Base-by-base conservation (phyloP, 2,329 filamentous ascomycete genomes). In the Fusarium haematococcum region DNA sequence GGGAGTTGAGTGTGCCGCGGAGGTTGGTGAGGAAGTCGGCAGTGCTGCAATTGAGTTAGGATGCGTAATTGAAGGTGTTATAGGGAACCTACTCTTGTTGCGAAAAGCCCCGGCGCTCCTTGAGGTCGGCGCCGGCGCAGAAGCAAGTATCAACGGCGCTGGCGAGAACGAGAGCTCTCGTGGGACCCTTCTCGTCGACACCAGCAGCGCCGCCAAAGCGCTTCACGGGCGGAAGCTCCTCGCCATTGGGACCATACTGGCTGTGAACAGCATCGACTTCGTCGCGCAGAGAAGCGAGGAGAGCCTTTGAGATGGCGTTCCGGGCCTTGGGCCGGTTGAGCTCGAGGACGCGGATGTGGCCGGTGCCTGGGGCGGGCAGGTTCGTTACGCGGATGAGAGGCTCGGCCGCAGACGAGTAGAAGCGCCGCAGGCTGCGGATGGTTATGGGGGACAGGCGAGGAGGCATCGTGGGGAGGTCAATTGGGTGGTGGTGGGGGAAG, bases 121-220 rank as follows among this genome's bases (percentile, higher is more conserved):
- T 98, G 79, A 99, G 84, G 81, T 99, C 97, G 5, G 97, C 97
- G 41, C 97, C 97, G 0, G 97, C 95, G 83, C 97, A 99, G 83
- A 99, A 99, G 78, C 92, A 93, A 27, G 90, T 88, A 77, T 98
- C 94, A n/a, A 94, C 89, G 45, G 94, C 94, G 79, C 94, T 97
- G 13, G 94, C 93, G 18, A 99, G 78, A 45, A 99, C 90, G 76
- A 99, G 82, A 3, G 94, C 96, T 74, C 97, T 87, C 18, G 95
- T 98, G 0, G 89, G 88, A 0, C 88, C 88, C 70, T 83, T 86
- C 72, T 86, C 76, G 67, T 86, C 84, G 5, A 81, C 78, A 0
- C 84, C 85, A 4, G 85, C 85, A 0, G 81, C 81, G 37, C 87
- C 86, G 32, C 86, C 87, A 66, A 87, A 88, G 33, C 81, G 79